Percentiles rank a stretch among this genome's conserved stretches.
phyloP scores from a whole-genome alignment of 176 grass and related monocot species.

The Musa troglodytarum region DNA sequence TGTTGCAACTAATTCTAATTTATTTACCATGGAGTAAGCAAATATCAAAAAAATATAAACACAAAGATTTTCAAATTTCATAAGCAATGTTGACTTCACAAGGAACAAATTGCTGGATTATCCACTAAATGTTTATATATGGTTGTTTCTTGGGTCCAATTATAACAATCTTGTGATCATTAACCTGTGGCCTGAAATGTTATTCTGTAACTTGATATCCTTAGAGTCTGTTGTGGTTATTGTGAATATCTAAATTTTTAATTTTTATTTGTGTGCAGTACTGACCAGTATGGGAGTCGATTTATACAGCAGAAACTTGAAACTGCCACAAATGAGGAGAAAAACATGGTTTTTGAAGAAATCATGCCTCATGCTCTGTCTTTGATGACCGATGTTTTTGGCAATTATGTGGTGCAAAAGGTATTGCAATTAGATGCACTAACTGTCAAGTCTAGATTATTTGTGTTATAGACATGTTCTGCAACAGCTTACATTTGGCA shows the following conservation, averaged over 20 bases:
- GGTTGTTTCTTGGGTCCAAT: too few relatives aligned
- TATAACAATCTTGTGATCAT: not conserved
- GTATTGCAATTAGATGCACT: conserved; percentile 11
- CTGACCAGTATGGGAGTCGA: conserved; percentile 29
- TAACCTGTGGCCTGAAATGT: not conserved
- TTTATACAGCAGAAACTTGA: conserved; percentile 68
- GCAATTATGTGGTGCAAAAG: conserved; percentile 48
- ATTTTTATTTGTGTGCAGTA: conserved; percentile 39
- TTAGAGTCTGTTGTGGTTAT: not conserved
- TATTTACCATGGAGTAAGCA: not conserved
- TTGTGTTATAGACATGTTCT: not conserved
- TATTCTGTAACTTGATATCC: not conserved
- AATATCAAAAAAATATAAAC: not conserved
- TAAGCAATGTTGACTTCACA: not conserved
- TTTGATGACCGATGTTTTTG: conserved; percentile 33
- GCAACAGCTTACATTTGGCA: not conserved
- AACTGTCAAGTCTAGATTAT: not conserved
- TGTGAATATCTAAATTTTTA: conserved; percentile 6
- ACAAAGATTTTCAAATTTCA: not conserved
- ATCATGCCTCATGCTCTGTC: conserved; percentile 8
- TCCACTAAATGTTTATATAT: too few relatives aligned
- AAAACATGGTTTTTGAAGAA: conserved; percentile 39
- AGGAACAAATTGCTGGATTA: too few relatives aligned
- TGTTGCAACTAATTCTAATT: not conserved
- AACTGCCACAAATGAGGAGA: conserved; percentile 44